A percentile compares a stretch with the other conserved stretches of the same genome.
phyloP scores from a whole-genome alignment of 441 rosid species.

The Erodium texanum region DNA sequence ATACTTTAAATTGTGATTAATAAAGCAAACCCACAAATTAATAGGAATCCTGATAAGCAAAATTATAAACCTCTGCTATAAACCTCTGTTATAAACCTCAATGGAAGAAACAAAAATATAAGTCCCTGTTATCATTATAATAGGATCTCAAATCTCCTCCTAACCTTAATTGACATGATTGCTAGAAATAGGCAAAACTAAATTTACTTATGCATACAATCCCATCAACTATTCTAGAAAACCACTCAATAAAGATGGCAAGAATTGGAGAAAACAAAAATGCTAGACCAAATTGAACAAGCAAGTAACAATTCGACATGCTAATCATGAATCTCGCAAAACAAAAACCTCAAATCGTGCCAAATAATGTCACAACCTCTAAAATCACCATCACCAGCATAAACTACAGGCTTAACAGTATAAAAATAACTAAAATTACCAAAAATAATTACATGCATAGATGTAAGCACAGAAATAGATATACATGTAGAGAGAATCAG shows the following conservation, averaged over 20 bases:
- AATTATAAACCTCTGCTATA: too few species aligned
- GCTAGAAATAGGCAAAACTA: neutral
- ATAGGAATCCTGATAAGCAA: too few species aligned
- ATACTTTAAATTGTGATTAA: neutral
- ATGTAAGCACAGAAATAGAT: too few species aligned
- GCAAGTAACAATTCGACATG: neutral
- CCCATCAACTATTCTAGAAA: too few species aligned
- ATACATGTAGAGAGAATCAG: too few species aligned
- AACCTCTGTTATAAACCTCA: too few species aligned
- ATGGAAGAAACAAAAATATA: neutral
- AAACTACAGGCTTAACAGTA: too few species aligned
- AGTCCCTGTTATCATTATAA: neutral
- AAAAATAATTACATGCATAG: too few species aligned
- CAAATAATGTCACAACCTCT: neutral
- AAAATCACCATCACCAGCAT: neutral
- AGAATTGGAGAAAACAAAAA: neutral
- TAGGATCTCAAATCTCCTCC: neutral
- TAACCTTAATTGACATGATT: neutral
- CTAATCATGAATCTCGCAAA: neutral
- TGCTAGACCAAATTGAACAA: neutral
- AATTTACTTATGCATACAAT: too few species aligned
- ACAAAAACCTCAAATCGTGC: neutral
- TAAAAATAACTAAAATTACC: too few species aligned
- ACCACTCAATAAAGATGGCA: too few species aligned
- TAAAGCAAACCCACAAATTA: neutral